Evolutionary conservation across 495 filamentous ascomycete species (phyloP).

Genomic region (Talaromyces wortmannii): DNA sequence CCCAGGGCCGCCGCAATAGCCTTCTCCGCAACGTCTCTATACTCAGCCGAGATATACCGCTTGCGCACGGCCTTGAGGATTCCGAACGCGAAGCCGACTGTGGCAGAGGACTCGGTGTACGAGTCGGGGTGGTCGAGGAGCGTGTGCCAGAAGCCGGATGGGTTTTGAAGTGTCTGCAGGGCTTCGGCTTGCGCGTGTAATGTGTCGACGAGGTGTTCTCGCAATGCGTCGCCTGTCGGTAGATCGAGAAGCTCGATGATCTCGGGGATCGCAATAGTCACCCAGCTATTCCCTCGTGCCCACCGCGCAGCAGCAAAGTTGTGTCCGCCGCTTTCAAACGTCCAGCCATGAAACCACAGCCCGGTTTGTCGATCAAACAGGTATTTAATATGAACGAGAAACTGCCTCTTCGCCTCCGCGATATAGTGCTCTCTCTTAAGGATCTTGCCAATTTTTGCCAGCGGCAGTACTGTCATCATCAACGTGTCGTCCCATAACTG

Average conservation of each 20-base stretch:
- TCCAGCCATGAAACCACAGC: conserved; percentile 59
- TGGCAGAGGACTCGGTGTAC: conserved; percentile 56
- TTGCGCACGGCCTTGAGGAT: conserved; percentile 52
- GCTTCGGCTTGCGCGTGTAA: conserved; percentile 48
- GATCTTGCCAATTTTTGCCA: conserved; percentile 54
- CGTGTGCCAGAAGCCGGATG: conserved; percentile 50
- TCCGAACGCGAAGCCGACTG: conserved; percentile 58
- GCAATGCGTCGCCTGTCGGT: conserved; percentile 36
- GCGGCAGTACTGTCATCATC: conserved; percentile 60
- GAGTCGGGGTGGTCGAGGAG: conserved; percentile 48
- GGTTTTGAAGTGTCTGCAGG: conserved; percentile 37
- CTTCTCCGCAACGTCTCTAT: conserved; percentile 33
- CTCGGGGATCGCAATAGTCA: conserved; percentile 59
- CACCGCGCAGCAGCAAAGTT: conserved; percentile 56
- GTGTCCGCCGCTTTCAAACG: conserved; percentile 40
- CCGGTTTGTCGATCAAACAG: conserved; percentile 49
- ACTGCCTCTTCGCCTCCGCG: conserved; percentile 54
- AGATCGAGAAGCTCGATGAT: conserved; percentile 52
- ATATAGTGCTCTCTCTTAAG: conserved; percentile 50
- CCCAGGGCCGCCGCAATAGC: conserved; percentile 47
- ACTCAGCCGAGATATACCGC: conserved; percentile 42
- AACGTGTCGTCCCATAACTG: conserved; percentile 61
- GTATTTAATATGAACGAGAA: conserved; percentile 54
- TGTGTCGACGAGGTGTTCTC: conserved; percentile 40
- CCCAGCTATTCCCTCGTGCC: conserved; percentile 51